phyloP scores from a whole-genome alignment of 371 early-diverging fungal species.

The Mortierella sp. region DNA sequence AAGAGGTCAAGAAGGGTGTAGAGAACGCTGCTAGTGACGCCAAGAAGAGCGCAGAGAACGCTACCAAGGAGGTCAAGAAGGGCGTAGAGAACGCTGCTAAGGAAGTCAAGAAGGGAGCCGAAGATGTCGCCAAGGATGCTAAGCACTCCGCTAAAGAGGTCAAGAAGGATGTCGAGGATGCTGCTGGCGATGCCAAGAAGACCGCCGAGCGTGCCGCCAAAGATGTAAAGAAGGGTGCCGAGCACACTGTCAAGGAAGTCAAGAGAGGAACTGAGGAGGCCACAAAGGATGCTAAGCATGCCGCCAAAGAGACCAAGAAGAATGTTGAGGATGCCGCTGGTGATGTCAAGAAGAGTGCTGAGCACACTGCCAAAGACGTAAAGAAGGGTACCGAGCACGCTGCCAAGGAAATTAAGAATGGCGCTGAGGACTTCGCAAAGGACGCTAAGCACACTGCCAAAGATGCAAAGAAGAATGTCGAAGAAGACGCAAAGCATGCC shows the following conservation, averaged over 20 bases:
- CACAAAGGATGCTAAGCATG: conserved; percentile 19
- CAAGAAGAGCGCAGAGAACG: too few species aligned
- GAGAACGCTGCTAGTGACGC: not conserved
- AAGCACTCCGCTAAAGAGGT: too few species aligned
- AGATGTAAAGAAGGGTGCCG: conserved; percentile 20
- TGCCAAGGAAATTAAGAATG: not conserved
- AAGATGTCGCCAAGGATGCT: too few species aligned
- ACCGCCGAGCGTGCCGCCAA: conserved; percentile 17
- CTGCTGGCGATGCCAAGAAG: too few species aligned
- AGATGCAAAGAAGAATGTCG: conserved; percentile 27
- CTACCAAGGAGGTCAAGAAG: conserved; percentile 5
- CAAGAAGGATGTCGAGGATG: too few species aligned
- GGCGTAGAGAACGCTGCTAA: not conserved
- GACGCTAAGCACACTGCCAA: conserved; percentile 25
- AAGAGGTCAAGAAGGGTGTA: conserved; percentile 10
- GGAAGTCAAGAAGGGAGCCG: conserved; percentile 6
- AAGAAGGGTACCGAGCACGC: not conserved
- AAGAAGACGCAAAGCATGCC: conserved; percentile 20
- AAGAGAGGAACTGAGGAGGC: conserved; percentile 16
- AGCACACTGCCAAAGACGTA: conserved; percentile 21
- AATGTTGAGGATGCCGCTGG: conserved; percentile 16
- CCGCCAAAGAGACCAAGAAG: conserved; percentile 16
- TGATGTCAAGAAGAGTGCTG: conserved; percentile 2
- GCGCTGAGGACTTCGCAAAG: not conserved
- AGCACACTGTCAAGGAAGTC: conserved; percentile 15